Percentiles rank a stretch among this genome's conserved stretches.
These are phyloP conservation scores for Dactylonectria macrodidyma DNA, from an alignment of 2,329 filamentous ascomycete species.

Conservation along the genomic window DNA sequence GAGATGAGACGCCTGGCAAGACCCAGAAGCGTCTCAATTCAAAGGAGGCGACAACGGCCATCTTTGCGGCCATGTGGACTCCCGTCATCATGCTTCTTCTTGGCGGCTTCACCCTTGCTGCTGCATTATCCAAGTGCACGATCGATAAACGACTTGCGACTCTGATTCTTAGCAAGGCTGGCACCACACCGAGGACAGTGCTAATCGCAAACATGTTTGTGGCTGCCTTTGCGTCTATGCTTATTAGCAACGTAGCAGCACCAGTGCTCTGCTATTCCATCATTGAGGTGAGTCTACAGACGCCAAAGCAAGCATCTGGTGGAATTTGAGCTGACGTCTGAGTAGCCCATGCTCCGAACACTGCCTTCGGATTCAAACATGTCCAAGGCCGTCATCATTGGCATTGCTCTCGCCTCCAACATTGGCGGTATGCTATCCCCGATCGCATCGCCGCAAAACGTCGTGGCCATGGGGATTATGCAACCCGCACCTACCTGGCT, in stretches of 20 bases:
- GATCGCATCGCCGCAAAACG: constrained; percentile 97
- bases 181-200: constrained; percentile 89
- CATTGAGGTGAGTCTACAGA: constrained; percentile 77
- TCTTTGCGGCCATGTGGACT: constrained; percentile 98
- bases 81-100: constrained; percentile 98
- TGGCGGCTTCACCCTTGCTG: constrained; percentile 95
- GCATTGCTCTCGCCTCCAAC: constrained; percentile 95
- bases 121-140: constrained; percentile 95
- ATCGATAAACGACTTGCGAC: constrained; percentile 98
- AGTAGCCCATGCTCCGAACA: constrained; percentile 91
- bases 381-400: constrained; percentile 94
- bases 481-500: constrained; percentile 91
- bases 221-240: constrained; percentile 97
- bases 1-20: constrained; percentile 72
- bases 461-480: constrained; percentile 98
- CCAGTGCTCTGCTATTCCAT: constrained; percentile 98
- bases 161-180: constrained; percentile 95
- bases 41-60: constrained; percentile 84
- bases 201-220: constrained; percentile 99
- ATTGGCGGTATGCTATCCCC: constrained; percentile 97
- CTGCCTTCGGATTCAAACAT: constrained; percentile 91
- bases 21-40: constrained; percentile 81
- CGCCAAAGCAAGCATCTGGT: accelerated
- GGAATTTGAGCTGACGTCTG: constrained; percentile 26
- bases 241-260: constrained; percentile 98